Base-by-base conservation (phyloP, 495 filamentous ascomycete species). In the Podospora sp. region DNA sequence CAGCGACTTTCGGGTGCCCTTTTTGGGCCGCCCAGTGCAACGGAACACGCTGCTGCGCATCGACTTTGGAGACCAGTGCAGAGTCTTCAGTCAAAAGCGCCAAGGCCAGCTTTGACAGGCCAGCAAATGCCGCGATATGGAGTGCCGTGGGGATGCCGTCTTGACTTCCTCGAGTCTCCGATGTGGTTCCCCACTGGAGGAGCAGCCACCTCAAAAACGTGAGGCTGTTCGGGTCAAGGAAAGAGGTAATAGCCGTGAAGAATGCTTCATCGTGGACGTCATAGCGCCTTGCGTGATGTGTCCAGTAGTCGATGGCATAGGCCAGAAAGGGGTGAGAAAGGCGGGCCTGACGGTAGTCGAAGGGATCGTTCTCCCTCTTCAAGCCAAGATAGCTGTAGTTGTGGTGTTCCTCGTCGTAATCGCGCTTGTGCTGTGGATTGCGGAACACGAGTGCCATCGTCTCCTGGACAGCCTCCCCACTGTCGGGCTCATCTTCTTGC, bases 11-110 rank as follows among this genome's bases (percentile, higher is more conserved):
- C 24, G 18, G 25, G 67, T 78, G 68, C 2, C 73, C 73, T 20
- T 64, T 55, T 27, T 56, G 52, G 22, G 64, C 66, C 16, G 71
- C 71, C 59, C 68, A 73, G 36, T 72, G 68, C 20, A 79, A 58
- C 20, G 78, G 70, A 1, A 69, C 73, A 4, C 71, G 60, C 14
- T 64, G 59, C 22, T 71, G 49, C 7, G 20, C 53, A 26, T 57
- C 53, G 24, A 6, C 20, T 33, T 53, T 36, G 24, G 60, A 46
- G 20, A 65, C 58, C 21, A 11, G 74, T n/a, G 20, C 68, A 25
- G 8, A 50, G 8, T 69, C 25, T n/a, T 27, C 58, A 0, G 50
- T 33, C 35, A 66, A 26, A 55, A 71, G 53, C 20, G 12, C 12
- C 12, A 4, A 55, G 63, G 35, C 60, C 21, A 49, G 67, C 65